phyloP scores from a whole-genome alignment of 2,329 filamentous ascomycete species.

The Aspergillus unguis region DNA sequence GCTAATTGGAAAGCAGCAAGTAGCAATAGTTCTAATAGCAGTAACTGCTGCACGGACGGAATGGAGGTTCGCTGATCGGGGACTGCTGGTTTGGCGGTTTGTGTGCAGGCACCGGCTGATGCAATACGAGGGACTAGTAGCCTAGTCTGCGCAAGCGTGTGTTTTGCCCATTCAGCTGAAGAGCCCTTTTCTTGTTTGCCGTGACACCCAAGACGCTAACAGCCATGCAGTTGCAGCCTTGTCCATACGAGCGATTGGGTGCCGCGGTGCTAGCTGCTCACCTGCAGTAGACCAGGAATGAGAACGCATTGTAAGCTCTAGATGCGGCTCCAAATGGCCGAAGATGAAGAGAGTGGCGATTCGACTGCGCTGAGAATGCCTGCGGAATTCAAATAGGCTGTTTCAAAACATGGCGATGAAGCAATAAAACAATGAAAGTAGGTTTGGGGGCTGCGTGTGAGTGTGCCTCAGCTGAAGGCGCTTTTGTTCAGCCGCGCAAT shows the following conservation, averaged over 20 bases:
- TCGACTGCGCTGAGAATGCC: neutral
- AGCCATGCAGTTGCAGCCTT: neutral
- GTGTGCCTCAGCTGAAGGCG: slow-evolving; percentile 7
- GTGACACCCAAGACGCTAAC: neutral
- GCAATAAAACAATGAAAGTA: neutral
- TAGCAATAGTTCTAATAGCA: neutral
- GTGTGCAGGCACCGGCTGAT: neutral
- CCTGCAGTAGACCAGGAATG: slow-evolving; percentile 4
- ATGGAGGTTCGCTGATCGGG: too few relatives aligned
- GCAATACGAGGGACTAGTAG: slow-evolving; percentile 3
- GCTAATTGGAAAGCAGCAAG: neutral
- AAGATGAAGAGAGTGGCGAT: neutral
- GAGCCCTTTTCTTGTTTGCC: neutral
- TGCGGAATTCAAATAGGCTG: too few relatives aligned
- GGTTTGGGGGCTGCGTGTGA: neutral
- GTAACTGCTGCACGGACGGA: too few relatives aligned
- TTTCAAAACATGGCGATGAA: too few relatives aligned
- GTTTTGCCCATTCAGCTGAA: neutral
- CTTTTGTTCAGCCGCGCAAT: slow-evolving; percentile 5
- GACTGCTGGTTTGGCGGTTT: neutral
- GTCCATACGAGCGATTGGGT: neutral
- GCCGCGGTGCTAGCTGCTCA: slow-evolving; percentile 2
- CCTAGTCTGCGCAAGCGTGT: neutral
- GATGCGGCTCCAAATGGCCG: slow-evolving; percentile 13
- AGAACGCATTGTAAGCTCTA: slow-evolving; percentile 5